Evolutionary conservation across 2,329 filamentous ascomycete genomes (phyloP), one percentile per base, ranked within the genome.

Genomic region (Lanzia echinophila): DNA sequence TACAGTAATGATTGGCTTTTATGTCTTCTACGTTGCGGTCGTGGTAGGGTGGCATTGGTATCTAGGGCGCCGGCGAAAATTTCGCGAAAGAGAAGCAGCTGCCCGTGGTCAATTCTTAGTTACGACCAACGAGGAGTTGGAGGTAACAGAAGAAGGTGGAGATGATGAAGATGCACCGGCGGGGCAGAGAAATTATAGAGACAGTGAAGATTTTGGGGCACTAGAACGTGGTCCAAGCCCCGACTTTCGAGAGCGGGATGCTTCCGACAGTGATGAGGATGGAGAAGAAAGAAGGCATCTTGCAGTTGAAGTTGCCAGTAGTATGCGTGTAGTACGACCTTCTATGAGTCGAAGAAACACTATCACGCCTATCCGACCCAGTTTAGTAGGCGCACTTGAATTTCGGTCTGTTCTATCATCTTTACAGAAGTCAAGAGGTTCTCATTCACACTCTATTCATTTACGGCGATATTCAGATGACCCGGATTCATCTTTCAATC

Each of bases 11-110:
- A 90, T 99, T 54, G 85, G 75, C 13, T 95, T 95, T 67, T 99
- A 99, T 69, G 62, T 85, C 43, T 87, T 96, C 63, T 99, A 99
- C 66, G 94, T 99, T 45, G 67, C 83, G 12, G 84, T 90, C 55
- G 94, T 99, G 11, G 88, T 97, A 15, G 78, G 78, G 6, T 97
- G 91, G 90, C 94, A 99, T 71, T 96, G 91, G 87, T 87, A 86
- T 72, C 75, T 86, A 15, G 82, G 81, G 36, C 78, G 83, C 59
- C 77, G 81, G 59, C 84, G 70, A 53, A 76, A 76, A 41, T 76
- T 76, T 55, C 78, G 81, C 53, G 79, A 84, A 47, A 79, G 84
- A 62, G 86, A 90, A 63, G 80, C 83, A 20, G 82, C 86, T 46
- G 85, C 88, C 50, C 79, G 90, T 56, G 83, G 86, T 15, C 86